phyloP scores from a whole-genome alignment of 2,329 filamentous ascomycete species.

The Madurella fahalii region DNA sequence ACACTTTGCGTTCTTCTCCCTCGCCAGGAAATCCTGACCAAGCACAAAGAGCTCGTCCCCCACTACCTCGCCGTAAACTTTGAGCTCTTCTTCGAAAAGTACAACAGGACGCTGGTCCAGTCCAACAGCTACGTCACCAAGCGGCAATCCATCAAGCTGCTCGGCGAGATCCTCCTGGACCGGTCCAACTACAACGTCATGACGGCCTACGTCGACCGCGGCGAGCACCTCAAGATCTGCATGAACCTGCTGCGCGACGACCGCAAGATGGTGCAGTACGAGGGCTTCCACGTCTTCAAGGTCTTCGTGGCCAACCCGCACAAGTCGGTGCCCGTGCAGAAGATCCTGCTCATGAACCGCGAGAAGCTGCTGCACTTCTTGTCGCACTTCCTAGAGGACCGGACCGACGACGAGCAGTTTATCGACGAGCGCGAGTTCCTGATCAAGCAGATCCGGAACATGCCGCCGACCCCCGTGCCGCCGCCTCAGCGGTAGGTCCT shows the following conservation, averaged over 20 bases:
- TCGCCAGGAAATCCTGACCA: slow-evolving; percentile 84
- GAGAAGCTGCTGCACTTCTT: slow-evolving; percentile 87
- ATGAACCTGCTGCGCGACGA: slow-evolving; percentile 97
- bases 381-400: slow-evolving; percentile 86
- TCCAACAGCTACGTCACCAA: slow-evolving; percentile 98
- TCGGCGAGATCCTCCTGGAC: slow-evolving; percentile 91
- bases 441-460: slow-evolving; percentile 83
- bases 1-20: no score
- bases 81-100: slow-evolving; percentile 85
- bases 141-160: slow-evolving; percentile 92
- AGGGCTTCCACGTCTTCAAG: slow-evolving; percentile 99
- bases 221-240: slow-evolving; percentile 94
- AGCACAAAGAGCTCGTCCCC: slow-evolving; percentile 87
- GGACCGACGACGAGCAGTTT: slow-evolving; percentile 97
- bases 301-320: slow-evolving; percentile 98
- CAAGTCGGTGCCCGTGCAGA: slow-evolving; percentile 93
- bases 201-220: slow-evolving; percentile 93
- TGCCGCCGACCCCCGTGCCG: slow-evolving; percentile 55
- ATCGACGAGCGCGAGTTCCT: slow-evolving; percentile 96
- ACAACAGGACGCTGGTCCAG: slow-evolving; percentile 82
- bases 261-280: slow-evolving; percentile 98
- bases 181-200: slow-evolving; percentile 97
- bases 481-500: slow-evolving; percentile 42
- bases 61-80: slow-evolving; percentile 88
- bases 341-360: slow-evolving; percentile 93